These are phyloP conservation scores for Torulaspora indica DNA, from an alignment of 805 yeast genomes.

Conservation along the genomic window DNA sequence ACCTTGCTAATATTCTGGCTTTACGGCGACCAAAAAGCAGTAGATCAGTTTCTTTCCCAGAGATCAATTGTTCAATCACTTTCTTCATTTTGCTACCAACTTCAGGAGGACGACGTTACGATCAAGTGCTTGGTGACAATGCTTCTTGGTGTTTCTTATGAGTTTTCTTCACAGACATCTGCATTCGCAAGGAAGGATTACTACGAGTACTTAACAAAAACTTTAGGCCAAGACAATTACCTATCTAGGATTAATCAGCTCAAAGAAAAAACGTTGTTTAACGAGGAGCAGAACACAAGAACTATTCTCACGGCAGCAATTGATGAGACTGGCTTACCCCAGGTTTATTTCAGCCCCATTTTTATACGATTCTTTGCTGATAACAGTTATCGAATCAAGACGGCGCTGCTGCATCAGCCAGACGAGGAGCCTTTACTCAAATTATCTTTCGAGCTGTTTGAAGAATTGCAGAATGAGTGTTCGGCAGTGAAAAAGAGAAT, in stretches of 20 bases:
- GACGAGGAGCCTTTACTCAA: constrained; percentile 61
- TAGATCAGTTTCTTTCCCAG: constrained; percentile 68
- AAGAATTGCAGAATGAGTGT: constrained; percentile 39
- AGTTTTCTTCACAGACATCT: constrained; percentile 59
- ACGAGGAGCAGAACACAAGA: constrained; percentile 48
- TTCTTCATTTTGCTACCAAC: constrained; percentile 56
- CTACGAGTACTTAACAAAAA: constrained; percentile 55
- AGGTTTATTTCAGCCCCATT: constrained; percentile 61
- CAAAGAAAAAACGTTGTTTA: constrained; percentile 52
- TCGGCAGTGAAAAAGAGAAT: constrained; percentile 34
- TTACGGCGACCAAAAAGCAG: constrained; percentile 71
- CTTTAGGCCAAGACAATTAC: constrained; percentile 80
- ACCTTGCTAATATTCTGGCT: constrained; percentile 72
- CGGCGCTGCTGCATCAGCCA: constrained; percentile 73
- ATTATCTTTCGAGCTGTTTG: constrained; percentile 53
- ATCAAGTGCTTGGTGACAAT: constrained; percentile 70
- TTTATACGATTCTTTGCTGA: constrained; percentile 67
- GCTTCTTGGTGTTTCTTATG: constrained; percentile 73
- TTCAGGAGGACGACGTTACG: constrained; percentile 47
- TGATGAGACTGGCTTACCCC: constrained; percentile 85
- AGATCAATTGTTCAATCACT: constrained; percentile 61
- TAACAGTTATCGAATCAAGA: constrained; percentile 60
- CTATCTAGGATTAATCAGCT: constrained; percentile 68
- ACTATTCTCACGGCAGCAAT: constrained; percentile 47
- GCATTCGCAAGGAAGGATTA: constrained; percentile 58